Evolutionary conservation across 2,329 filamentous ascomycete species (phyloP).

Genomic region (Aspergillus hiratsukae): DNA sequence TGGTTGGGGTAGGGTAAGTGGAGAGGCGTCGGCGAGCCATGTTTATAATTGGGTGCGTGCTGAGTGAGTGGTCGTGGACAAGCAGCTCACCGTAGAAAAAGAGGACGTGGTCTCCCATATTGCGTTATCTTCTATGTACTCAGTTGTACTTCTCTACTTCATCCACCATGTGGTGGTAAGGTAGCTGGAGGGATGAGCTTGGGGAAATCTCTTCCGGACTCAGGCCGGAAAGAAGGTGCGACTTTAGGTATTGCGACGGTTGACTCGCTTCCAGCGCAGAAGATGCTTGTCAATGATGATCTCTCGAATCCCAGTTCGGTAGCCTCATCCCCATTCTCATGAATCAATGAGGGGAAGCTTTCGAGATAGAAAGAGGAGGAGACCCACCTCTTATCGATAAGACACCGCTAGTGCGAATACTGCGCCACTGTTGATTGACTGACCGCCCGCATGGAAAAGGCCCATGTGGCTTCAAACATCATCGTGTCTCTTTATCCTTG

Average conservation of each 20-base stretch:
- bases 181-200: not conserved
- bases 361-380: not conserved
- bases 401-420: not conserved
- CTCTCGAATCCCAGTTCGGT: not conserved
- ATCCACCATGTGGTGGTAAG: not conserved
- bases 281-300: not conserved
- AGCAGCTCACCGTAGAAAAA: constrained; percentile 58
- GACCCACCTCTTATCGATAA: constrained; percentile 13
- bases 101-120: constrained; percentile 49
- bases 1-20: not conserved
- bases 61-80: not conserved
- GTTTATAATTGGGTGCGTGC: not conserved
- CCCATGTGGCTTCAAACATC: constrained; percentile 17
- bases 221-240: not conserved
- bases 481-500: not conserved
- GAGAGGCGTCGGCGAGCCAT: not conserved
- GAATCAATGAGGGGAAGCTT: not conserved
- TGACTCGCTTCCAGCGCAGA: not conserved
- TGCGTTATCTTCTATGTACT: constrained; percentile 1
- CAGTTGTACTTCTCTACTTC: not conserved
- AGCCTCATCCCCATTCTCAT: not conserved
- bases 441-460: constrained; percentile 22
- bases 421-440: constrained; percentile 20
- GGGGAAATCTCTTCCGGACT: not conserved
- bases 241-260: not conserved